Evolutionary conservation across 371 early-diverging fungal species (phyloP).

Genomic region (Mucor velutinosus): DNA sequence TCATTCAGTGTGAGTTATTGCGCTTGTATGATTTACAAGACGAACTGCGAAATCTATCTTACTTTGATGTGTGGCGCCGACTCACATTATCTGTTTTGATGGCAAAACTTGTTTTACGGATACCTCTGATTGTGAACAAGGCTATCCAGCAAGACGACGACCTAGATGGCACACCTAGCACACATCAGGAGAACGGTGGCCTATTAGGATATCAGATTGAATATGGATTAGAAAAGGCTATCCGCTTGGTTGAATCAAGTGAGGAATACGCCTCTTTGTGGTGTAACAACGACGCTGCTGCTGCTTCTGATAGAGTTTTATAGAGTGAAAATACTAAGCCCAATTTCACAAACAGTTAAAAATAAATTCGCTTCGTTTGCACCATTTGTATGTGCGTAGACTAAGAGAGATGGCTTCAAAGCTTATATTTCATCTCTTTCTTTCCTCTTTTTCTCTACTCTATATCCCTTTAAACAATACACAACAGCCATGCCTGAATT

Average conservation of each 20-base stretch:
- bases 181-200: background rate
- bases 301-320: background rate
- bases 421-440: background rate
- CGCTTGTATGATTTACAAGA: conserved; percentile 63
- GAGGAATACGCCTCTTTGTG: background rate
- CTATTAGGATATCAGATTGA: conserved; percentile 1
- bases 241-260: background rate
- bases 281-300: background rate
- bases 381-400: background rate
- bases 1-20: conserved; percentile 61
- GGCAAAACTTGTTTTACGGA: conserved; percentile 51
- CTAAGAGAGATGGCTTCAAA: background rate
- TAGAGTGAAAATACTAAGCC: conserved; percentile 11
- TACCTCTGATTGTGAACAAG: conserved; percentile 58
- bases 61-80: conserved; percentile 63
- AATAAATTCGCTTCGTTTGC: background rate
- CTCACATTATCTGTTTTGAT: conserved; percentile 56
- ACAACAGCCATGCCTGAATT: background rate
- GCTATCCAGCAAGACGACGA: conserved; percentile 14
- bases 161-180: background rate
- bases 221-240: conserved; percentile 4
- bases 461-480: background rate
- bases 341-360: background rate
- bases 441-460: background rate
- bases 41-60: conserved; percentile 55